Conservation (phyloP, 306 rosid genomes). For the Sesbania bispinosa region DNA sequence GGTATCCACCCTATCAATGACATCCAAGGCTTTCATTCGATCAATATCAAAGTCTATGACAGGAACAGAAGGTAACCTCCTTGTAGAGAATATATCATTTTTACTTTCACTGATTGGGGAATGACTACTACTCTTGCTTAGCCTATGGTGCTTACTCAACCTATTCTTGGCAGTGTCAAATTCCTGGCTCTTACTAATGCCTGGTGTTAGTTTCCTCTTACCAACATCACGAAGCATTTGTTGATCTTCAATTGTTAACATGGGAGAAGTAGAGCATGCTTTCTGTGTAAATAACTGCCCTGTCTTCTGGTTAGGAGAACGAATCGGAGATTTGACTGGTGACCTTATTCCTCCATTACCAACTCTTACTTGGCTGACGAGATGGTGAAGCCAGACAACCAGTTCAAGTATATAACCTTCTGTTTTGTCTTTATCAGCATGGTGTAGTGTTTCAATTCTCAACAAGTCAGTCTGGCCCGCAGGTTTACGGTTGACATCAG, state of each 20-base stretch:
- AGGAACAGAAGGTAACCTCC: slow-evolving; percentile 68
- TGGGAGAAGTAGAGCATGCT: slow-evolving; percentile 53
- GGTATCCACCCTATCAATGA: slow-evolving; percentile 85
- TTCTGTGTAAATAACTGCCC: slow-evolving; percentile 44
- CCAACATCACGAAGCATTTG: slow-evolving; percentile 86
- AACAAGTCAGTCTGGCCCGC: slow-evolving; percentile 73
- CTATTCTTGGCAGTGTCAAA: slow-evolving; percentile 66
- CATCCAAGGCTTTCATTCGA: slow-evolving; percentile 71
- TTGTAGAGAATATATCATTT: slow-evolving; percentile 48
- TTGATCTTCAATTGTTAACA: slow-evolving; percentile 78
- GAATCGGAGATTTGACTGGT: slow-evolving; percentile 76
- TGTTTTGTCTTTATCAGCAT: slow-evolving; percentile 82
- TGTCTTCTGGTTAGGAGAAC: slow-evolving; percentile 63
- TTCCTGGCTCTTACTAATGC: slow-evolving; percentile 96
- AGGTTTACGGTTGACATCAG: slow-evolving; percentile 68
- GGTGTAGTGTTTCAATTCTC: slow-evolving; percentile 90
- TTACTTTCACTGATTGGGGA: slow-evolving; percentile 65
- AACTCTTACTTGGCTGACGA: slow-evolving; percentile 72
- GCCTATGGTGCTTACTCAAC: slow-evolving; percentile 73
- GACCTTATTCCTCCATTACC: slow-evolving; percentile 77
- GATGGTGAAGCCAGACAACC: slow-evolving; percentile 91
- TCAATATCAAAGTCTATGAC: slow-evolving; percentile 76
- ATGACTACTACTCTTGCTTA: slow-evolving; percentile 90
- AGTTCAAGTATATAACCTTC: slow-evolving; percentile 82
- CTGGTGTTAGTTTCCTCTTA: slow-evolving; percentile 82